phyloP scores from a whole-genome alignment of 2,329 filamentous ascomycete species.

The Decorospora gaudefroyi region DNA sequence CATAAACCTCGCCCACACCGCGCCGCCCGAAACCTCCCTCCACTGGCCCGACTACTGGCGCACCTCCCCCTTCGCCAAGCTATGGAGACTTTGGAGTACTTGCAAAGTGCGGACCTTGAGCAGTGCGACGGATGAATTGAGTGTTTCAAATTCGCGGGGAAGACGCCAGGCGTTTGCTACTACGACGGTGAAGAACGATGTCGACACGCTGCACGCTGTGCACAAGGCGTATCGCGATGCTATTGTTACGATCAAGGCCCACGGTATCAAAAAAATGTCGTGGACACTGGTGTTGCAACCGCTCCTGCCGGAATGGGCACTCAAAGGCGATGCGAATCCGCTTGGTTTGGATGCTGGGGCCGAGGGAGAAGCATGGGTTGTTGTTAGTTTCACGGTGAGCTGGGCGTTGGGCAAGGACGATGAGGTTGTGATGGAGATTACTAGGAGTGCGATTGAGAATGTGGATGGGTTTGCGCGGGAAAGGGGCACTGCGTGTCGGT shows the following conservation, averaged over 20 bases:
- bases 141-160: constrained; percentile 17
- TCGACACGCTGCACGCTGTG: constrained; percentile 32
- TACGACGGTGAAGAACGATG: constrained; percentile 48
- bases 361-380: constrained; percentile 37
- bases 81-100: constrained; percentile 47
- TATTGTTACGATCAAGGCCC: constrained; percentile 28
- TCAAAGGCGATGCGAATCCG: constrained; percentile 19
- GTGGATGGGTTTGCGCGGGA: constrained; percentile 39
- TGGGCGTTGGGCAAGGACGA: constrained; percentile 39
- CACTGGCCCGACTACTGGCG: constrained; percentile 43
- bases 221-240: constrained; percentile 37
- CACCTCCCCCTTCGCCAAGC: constrained; percentile 34
- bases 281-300: constrained; percentile 42
- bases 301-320: constrained; percentile 20
- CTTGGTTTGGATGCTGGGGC: constrained; percentile 17
- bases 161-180: constrained; percentile 41
- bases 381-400: constrained; percentile 44
- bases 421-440: constrained; percentile 31
- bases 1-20: constrained; percentile 52
- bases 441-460: constrained; percentile 33
- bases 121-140: constrained; percentile 44
- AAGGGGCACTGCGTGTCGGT: constrained; percentile 23
- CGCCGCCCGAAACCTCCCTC: constrained; percentile 18
- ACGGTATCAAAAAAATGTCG: constrained; percentile 33
- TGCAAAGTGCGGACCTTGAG: constrained; percentile 39